Conservation (phyloP, 805 yeast species). For the Lipomyces starkeyi region DNA sequence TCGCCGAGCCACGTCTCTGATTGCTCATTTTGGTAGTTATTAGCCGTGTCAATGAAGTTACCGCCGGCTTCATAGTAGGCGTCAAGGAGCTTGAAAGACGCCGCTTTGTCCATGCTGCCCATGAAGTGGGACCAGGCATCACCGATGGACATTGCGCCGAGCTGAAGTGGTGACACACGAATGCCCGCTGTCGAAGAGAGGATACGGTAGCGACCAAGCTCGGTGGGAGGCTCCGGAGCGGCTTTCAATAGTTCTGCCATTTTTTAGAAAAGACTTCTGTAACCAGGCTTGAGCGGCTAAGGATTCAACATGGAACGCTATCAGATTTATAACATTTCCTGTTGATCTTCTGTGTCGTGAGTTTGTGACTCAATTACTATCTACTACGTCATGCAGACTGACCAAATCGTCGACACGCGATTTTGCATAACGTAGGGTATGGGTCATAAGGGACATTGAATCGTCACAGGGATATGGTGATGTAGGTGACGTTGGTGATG, state of each 20-base stretch:
- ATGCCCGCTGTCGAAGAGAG: conserved; percentile 41
- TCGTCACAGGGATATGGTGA: too few relatives aligned
- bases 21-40: conserved; percentile 38
- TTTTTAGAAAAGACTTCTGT: not conserved
- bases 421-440: too few relatives aligned
- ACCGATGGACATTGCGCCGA: conserved; percentile 42
- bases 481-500: too few relatives aligned
- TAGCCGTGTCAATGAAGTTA: conserved; percentile 41
- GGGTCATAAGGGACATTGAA: too few relatives aligned
- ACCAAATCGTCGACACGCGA: too few relatives aligned
- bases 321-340: too few relatives aligned
- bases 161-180: conserved; percentile 39
- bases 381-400: too few relatives aligned
- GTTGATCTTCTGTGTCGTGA: too few relatives aligned
- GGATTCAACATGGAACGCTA: too few relatives aligned
- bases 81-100: conserved; percentile 37
- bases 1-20: conserved; percentile 43
- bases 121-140: conserved; percentile 37
- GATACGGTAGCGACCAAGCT: conserved; percentile 32
- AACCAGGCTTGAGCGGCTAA: too few relatives aligned
- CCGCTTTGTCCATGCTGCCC: conserved; percentile 24
- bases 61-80: conserved; percentile 40
- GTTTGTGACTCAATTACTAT: too few relatives aligned
- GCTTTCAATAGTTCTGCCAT: conserved; percentile 6
- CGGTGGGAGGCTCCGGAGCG: not conserved